Evolutionary conservation across 495 filamentous ascomycete genomes (phyloP), one percentile per base, ranked within the genome.

Genomic region (Clavariopsis aquatica): DNA sequence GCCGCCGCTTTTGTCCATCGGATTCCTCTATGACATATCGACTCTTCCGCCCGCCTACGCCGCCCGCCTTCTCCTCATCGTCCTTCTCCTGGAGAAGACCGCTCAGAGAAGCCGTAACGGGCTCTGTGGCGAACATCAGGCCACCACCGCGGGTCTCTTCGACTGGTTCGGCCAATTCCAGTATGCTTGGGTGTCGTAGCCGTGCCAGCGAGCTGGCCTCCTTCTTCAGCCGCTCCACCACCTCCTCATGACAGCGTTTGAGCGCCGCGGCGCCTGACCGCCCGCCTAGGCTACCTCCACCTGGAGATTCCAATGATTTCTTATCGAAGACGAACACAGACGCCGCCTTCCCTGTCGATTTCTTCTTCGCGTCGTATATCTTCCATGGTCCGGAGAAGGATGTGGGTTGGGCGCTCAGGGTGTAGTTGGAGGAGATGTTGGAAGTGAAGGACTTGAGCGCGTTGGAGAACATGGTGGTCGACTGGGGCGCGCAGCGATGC

Each of bases 361-460:
- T 97, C 76, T 96, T 96, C 81, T 95, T 97, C 47, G 90, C 95
- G 78, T 95, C 90, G 79, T 91, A 92, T 75, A 98, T 93, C 79
- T 92, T 96, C 94, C 94, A 98, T 24, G 93, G 90, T 22, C 94
- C 94, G 23, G 92, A 89, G 31, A 84, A 83, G 20, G 90, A 84
- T 12, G 82, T 83, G 22, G 89, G 83, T 55, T 83, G 81, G 20
- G 86, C 79, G 8, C 90, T 84, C 54, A 96, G 80, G 60, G 86
- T 83, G 77, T 98, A 98, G 76, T 96, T 93, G 64, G 89, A 84
- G 62, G 86, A 84, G 77, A 98, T 98, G 74, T 96, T 93, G 52
- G 90, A 90, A 55, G 85, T 85, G 75, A 98, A 90, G 29, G 94
- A 93, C 76, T 97, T 97, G 71, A 97, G 79, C 27, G 91, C 91